Evolutionary conservation across 306 rosid genomes (phyloP).

Genomic region (Glycine tomentella): DNA sequence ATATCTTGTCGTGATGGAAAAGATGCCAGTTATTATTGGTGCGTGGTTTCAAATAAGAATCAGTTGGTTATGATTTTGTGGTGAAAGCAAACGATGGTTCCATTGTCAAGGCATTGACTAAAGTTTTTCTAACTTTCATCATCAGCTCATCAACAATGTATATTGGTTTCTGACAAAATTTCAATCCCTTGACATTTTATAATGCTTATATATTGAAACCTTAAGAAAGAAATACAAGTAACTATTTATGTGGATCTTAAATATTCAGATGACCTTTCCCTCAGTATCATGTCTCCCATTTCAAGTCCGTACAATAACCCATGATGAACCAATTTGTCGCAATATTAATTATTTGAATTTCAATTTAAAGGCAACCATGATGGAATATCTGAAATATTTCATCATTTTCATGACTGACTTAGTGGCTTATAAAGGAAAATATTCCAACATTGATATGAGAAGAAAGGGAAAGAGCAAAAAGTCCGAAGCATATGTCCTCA

Average conservation of each 20-base stretch:
- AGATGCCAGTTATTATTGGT: slow-evolving; percentile 38
- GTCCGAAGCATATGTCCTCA: slow-evolving; percentile 21
- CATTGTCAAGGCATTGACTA: slow-evolving; percentile 56
- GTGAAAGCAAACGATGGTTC: slow-evolving; percentile 40
- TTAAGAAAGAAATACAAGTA: not conserved
- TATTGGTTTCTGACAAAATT: slow-evolving; percentile 15
- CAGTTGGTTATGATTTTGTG: slow-evolving; percentile 59
- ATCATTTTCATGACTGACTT: not conserved
- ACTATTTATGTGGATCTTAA: too few relatives aligned
- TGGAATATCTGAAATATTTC: slow-evolving; percentile 34
- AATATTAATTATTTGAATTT: not conserved
- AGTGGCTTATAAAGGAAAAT: not conserved
- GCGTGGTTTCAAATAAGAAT: slow-evolving; percentile 47
- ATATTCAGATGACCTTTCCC: too few relatives aligned
- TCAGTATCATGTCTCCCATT: too few relatives aligned
- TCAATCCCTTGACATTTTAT: slow-evolving; percentile 19
- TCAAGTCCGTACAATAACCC: too few relatives aligned
- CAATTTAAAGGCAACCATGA: not conserved
- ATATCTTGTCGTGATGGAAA: slow-evolving; percentile 19
- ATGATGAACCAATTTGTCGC: not conserved
- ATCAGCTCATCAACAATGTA: slow-evolving; percentile 29
- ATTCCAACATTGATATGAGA: not conserved
- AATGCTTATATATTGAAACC: slow-evolving; percentile 9
- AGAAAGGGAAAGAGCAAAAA: slow-evolving; percentile 20
- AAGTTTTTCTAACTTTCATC: slow-evolving; percentile 38